Evolutionary conservation across 2,329 filamentous ascomycete species (phyloP), one percentile per base, ranked within the genome.

Genomic region (Ascochyta pisi): DNA sequence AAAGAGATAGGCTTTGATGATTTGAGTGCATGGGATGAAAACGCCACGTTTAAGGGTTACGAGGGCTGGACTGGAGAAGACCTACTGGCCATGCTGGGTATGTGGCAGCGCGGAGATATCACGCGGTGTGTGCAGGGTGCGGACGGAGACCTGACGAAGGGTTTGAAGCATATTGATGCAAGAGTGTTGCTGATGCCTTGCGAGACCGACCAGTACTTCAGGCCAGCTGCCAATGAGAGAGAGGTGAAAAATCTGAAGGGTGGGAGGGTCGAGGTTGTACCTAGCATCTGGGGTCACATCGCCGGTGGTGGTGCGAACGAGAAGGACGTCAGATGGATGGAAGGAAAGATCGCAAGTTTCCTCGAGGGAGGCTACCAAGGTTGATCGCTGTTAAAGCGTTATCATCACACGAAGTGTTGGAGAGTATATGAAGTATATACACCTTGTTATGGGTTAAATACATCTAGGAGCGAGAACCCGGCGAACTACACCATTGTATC

Each of bases 71-170:
- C 74, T 43, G 71, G 73, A 5, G 71, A 78, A 31, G 76, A 79
- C 61, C 54, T 77, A 47, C 61, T 79, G 23, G 61, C 55, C 6
- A 63, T 78, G 67, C 47, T 76, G 51, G 66, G 69, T 31, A 79
- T 76, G 67, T 79, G 78, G 78, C 76, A 79, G 65, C 61, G 71
- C 4, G 78, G 77, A 1, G 76, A 79, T 58, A 68, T 79, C 26
- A 50, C 64, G 22, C 42, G 68, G 24, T 76, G 73, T 45, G 70
- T 69, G 23, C 50, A 49, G 16, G 35, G 27, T 2, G 52, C 39
- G 10, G 44, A 66, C 9, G 71, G 68, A 2, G 66, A 74, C 38
- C 45, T 77, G 61, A 63, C 61, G 1, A 68, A 69, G 43, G 70
- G 76, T n/a, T 52, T 79, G 57, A 58, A 61, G 3, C 65, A 66